Evolutionary conservation across 495 filamentous ascomycete genomes (phyloP).

Genomic region (Penicillium simplicissimum): DNA sequence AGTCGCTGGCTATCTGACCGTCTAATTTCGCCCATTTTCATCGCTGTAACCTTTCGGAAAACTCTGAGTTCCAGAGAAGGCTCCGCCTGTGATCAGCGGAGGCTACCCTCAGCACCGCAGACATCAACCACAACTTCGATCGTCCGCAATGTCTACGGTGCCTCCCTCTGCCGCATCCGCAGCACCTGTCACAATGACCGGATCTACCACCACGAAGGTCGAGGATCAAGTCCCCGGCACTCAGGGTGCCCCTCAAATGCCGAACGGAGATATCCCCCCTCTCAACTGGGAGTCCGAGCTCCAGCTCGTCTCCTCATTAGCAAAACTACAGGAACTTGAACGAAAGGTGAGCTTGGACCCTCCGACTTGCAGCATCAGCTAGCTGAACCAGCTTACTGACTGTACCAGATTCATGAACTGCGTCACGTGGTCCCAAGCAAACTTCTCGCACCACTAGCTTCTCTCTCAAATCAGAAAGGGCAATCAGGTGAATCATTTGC

Average conservation of each 20-base stretch:
- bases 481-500: slow-evolving; percentile 19
- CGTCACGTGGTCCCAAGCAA: slow-evolving; percentile 44
- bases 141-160: neutral
- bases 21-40: neutral
- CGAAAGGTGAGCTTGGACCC: slow-evolving; percentile 29
- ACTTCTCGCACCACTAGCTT: slow-evolving; percentile 37
- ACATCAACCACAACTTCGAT: neutral
- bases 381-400: slow-evolving; percentile 1
- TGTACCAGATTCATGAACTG: slow-evolving; percentile 42
- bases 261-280: neutral
- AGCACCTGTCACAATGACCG: slow-evolving; percentile 1
- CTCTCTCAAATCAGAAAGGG: slow-evolving; percentile 31
- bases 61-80: neutral
- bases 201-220: neutral
- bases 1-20: neutral
- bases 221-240: neutral
- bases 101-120: neutral
- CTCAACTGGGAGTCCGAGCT: slow-evolving; percentile 39
- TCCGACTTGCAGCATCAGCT: neutral
- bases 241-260: neutral
- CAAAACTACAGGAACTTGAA: slow-evolving; percentile 47
- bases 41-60: neutral
- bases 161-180: neutral
- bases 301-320: slow-evolving; percentile 45
- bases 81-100: neutral